A percentile compares a stretch with the other conserved stretches of the same genome.
phyloP scores from a whole-genome alignment of 345 rosid genomes.

The Populus nigra region DNA sequence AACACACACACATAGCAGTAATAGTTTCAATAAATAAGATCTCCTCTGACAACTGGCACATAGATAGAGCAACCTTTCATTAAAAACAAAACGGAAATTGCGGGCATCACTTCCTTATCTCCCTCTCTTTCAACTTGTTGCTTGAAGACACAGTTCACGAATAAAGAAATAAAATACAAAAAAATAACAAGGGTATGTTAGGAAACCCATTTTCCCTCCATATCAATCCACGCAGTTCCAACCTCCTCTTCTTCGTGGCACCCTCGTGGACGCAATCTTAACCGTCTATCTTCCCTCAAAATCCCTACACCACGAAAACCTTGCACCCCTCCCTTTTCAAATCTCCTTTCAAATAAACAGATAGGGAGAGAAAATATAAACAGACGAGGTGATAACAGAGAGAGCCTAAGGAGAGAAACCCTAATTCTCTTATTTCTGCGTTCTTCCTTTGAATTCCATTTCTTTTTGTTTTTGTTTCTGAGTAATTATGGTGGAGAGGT shows the following conservation, averaged over 20 bases:
- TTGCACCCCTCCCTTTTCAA: slow-evolving; percentile 27
- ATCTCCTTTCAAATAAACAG: background rate
- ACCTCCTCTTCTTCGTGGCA: slow-evolving; percentile 6
- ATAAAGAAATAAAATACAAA: background rate
- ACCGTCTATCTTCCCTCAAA: slow-evolving; percentile 47
- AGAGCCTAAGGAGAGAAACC: background rate
- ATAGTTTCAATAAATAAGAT: background rate
- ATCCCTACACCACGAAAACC: background rate
- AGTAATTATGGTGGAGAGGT: slow-evolving; percentile 14
- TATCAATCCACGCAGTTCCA: slow-evolving; percentile 28
- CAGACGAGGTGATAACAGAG: background rate
- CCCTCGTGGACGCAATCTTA: slow-evolving; percentile 44
- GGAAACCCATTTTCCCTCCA: background rate
- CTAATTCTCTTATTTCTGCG: background rate
- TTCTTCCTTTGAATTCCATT: too few species aligned
- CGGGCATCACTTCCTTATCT: slow-evolving; percentile 31
- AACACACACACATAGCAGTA: too few species aligned
- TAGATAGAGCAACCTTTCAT: slow-evolving; percentile 15
- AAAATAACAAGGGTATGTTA: slow-evolving; percentile 17
- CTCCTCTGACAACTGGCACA: slow-evolving; percentile 27
- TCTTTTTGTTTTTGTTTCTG: background rate
- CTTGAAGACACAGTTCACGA: background rate
- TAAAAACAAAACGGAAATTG: slow-evolving; percentile 27
- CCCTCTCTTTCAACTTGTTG: slow-evolving; percentile 36
- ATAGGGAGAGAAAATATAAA: background rate